These are phyloP conservation scores for Trichosporon coremiiforme DNA, from an alignment of 1,284 basidiomycete species.

Conservation along the genomic window DNA sequence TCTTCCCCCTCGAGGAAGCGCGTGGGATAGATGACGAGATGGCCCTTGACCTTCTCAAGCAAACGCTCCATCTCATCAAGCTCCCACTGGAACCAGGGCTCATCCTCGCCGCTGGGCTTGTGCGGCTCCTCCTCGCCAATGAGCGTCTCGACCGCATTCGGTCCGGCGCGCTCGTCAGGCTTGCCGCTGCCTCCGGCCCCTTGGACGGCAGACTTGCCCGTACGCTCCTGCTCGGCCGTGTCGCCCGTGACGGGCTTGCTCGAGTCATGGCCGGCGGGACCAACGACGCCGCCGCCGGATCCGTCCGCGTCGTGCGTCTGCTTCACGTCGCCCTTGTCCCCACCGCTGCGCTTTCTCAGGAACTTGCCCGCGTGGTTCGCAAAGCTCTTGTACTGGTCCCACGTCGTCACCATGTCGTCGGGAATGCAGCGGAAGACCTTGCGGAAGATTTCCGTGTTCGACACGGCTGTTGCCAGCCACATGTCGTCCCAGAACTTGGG, in stretches of 20 bases:
- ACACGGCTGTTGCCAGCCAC: slow-evolving; percentile 79
- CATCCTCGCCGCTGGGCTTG: slow-evolving; percentile 60
- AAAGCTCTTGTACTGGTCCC: slow-evolving; percentile 93
- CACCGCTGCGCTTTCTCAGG: slow-evolving; percentile 50
- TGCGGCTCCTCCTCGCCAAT: slow-evolving; percentile 30
- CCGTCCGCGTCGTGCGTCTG: slow-evolving; percentile 57
- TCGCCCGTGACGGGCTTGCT: slow-evolving; percentile 23
- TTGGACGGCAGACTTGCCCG: not conserved
- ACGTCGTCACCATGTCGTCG: slow-evolving; percentile 85
- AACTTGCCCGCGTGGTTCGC: slow-evolving; percentile 71
- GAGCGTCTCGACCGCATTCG: slow-evolving; percentile 25
- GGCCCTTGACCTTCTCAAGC: slow-evolving; percentile 73
- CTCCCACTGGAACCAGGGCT: slow-evolving; percentile 78
- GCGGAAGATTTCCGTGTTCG: slow-evolving; percentile 90
- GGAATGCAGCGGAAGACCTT: slow-evolving; percentile 91
- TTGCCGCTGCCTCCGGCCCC: not conserved
- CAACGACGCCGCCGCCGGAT: slow-evolving; percentile 55
- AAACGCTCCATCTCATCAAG: slow-evolving; percentile 83
- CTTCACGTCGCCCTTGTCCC: slow-evolving; percentile 44
- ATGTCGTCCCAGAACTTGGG: slow-evolving; percentile 84
- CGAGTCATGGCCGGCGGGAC: slow-evolving; percentile 37
- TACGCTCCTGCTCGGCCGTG: slow-evolving; percentile 9
- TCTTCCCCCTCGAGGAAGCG: slow-evolving; percentile 88
- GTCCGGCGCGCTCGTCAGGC: not conserved
- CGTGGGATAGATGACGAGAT: slow-evolving; percentile 82